Conservation (phyloP, 139 green algal species). For the Closterium sp. region DNA sequence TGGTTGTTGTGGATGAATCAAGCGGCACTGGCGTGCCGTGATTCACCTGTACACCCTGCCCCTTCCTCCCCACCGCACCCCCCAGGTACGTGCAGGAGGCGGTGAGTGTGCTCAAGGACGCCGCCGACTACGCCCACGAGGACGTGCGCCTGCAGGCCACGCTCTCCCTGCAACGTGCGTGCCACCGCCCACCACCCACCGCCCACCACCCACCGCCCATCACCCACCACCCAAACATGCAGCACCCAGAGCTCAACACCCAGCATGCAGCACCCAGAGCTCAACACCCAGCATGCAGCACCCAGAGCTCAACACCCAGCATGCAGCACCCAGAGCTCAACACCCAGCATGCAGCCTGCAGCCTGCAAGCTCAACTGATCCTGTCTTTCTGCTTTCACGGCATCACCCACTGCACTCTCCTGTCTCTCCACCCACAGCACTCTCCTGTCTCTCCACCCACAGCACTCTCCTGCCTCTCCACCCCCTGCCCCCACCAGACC, state of each 20-base stretch:
- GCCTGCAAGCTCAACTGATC: background rate
- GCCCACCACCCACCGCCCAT: background rate
- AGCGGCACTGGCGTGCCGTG: no score
- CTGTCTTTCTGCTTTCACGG: background rate
- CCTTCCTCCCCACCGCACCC: no score
- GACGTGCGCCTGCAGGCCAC: constrained; percentile 59
- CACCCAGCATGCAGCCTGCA: background rate
- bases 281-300: background rate
- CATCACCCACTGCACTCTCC: background rate
- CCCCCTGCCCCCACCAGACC: constrained; percentile 1
- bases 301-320: background rate
- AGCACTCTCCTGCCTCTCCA: no score
- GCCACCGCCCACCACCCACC: background rate
- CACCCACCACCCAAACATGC: background rate
- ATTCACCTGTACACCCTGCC: no score
- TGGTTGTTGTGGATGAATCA: background rate
- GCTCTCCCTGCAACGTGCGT: constrained; percentile 41
- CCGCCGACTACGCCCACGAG: constrained; percentile 66
- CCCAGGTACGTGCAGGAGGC: constrained; percentile 46
- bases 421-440: background rate
- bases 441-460: no score
- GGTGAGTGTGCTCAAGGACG: constrained; percentile 51
- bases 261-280: background rate
- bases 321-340: background rate
- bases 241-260: no score